phyloP scores from a whole-genome alignment of 306 rosid species.

The Prunus mira region DNA sequence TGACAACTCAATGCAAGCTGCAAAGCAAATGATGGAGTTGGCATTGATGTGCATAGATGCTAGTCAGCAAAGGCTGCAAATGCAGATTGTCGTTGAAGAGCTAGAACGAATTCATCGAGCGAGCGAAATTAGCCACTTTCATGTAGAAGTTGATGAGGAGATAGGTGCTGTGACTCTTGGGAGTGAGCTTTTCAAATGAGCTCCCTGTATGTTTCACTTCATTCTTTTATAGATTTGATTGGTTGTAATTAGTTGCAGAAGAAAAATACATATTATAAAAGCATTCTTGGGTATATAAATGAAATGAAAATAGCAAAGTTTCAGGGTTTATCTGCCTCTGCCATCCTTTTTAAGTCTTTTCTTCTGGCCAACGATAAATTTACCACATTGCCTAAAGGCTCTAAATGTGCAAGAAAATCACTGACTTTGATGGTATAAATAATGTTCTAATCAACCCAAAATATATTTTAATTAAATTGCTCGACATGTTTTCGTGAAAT shows the following conservation, averaged over 20 bases:
- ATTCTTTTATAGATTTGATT: slow-evolving; percentile 22
- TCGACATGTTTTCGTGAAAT: not conserved
- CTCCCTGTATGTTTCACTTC: slow-evolving; percentile 1
- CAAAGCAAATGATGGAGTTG: slow-evolving; percentile 37
- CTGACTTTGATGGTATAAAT: not conserved
- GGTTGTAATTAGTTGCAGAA: slow-evolving; percentile 9
- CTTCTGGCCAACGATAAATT: too few species aligned
- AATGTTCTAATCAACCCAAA: not conserved
- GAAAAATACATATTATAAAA: slow-evolving; percentile 25
- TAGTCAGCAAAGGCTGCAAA: slow-evolving; percentile 39
- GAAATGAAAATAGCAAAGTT: not conserved
- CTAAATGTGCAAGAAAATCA: not conserved
- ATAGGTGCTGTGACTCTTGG: slow-evolving; percentile 66
- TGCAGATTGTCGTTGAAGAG: slow-evolving; percentile 46
- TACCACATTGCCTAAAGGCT: not conserved
- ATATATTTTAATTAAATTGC: not conserved
- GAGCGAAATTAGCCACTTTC: slow-evolving; percentile 36
- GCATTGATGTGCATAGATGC: slow-evolving; percentile 39
- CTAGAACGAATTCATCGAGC: slow-evolving; percentile 41
- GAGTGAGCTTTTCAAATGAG: slow-evolving; percentile 66
- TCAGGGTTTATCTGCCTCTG: not conserved
- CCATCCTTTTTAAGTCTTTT: not conserved
- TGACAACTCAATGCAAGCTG: slow-evolving; percentile 30
- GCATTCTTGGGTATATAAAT: slow-evolving; percentile 27
- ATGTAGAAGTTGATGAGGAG: slow-evolving; percentile 38